Evolutionary conservation across 176 grass and related monocot genomes (phyloP).

Genomic region (Cymbopogon citratus): DNA sequence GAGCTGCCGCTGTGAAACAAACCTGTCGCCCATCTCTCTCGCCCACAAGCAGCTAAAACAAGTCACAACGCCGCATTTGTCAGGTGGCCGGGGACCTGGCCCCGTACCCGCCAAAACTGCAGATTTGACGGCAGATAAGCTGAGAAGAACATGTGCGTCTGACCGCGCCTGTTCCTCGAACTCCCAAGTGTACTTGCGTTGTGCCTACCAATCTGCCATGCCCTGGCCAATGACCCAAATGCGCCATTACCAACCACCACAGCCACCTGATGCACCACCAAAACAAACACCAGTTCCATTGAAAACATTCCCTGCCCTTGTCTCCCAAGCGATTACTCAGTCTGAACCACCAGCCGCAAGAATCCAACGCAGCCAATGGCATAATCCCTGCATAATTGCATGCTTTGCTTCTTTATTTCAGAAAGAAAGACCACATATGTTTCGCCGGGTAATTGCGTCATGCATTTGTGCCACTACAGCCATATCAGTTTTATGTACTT

Average conservation of each 20-base stretch:
- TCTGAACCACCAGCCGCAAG: neutral
- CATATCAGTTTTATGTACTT: no score
- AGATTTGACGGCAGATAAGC: conserved; percentile 39
- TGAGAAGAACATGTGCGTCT: conserved; percentile 30
- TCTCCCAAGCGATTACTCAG: neutral
- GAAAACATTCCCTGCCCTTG: neutral
- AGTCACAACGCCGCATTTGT: conserved; percentile 3
- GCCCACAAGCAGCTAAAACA: neutral
- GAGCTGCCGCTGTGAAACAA: conserved; percentile 21
- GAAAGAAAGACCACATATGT: neutral
- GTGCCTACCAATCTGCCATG: neutral
- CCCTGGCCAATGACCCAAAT: neutral
- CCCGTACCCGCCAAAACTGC: conserved; percentile 18
- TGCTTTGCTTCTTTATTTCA: neutral
- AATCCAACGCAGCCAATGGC: neutral
- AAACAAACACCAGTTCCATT: conserved; percentile 6
- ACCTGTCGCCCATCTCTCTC: neutral
- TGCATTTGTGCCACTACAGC: neutral
- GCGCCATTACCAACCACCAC: conserved; percentile 2
- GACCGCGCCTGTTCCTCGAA: neutral
- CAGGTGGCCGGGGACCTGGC: neutral
- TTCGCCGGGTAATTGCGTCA: neutral
- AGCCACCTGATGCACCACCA: conserved; percentile 29
- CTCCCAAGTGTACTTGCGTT: neutral
- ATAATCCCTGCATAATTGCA: neutral